Evolutionary conservation across 2,329 filamentous ascomycete species (phyloP), one percentile per base, ranked within the genome.

Genomic region (Verticillium klebahnii): DNA sequence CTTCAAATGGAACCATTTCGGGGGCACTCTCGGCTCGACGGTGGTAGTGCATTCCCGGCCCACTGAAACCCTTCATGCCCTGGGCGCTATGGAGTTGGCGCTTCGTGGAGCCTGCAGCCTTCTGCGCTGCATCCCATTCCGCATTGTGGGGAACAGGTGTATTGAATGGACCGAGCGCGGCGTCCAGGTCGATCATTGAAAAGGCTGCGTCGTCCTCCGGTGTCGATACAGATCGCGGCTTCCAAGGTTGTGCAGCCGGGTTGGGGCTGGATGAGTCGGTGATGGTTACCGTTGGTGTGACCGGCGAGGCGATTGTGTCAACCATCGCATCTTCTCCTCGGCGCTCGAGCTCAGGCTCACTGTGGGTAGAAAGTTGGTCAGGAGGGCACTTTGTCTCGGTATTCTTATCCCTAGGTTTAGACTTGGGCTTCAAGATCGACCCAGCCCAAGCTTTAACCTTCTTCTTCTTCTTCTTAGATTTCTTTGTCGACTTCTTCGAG

Each of bases 101-200:
- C 69, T 89, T 87, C 1, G 80, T 77, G n/a, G 79, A 77, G 7
- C 80, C 80, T 7, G 83, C 82, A 1, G 82, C 81, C 62, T 80
- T 80, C 66, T 90, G 86, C 8, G 87, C 88, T 2, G 86, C 85
- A 64, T 89, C 87, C 82, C 88, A 90, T 63, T 88, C 86, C 2
- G 84, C 78, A 62, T 87, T 88, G 12, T 81, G 80, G 36, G 79
- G 80, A 2, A 87, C 78, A 31, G 91, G 90, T 0, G 93, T 96
- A 69, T 96, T 95, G 75, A 97, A 96, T 0, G 94, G 93, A 1
- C 93, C 93, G 1, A 98, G 82, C 31, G 94, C 95, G 19, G 93
- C 94, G 76, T 99, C 95, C 52, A 99, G 80, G 73, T 99, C 95
- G 65, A 99, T 96, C 74, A 97, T 89, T 8, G 91, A 89, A 70